Base-by-base conservation (phyloP, 1,284 basidiomycete genomes). In the Fereydounia khargensis region DNA sequence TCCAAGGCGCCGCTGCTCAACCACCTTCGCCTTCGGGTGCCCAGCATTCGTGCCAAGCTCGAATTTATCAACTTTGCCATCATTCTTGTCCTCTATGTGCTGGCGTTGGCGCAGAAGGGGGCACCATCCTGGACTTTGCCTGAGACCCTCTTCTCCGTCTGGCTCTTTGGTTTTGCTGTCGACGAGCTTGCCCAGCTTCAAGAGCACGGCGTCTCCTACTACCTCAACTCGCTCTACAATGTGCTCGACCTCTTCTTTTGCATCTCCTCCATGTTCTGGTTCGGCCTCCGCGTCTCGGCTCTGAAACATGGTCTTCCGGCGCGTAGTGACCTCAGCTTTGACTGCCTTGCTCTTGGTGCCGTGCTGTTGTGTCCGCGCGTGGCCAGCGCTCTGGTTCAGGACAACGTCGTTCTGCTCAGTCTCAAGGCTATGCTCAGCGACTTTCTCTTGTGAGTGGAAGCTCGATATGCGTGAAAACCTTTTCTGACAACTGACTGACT, bases 121-220 rank as follows among this genome's bases (percentile, higher is more conserved):
- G 48, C 59, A 33, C 25, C 58, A 8, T 47, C 39, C 11, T 68
- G 65, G 60, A 64, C 66, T 0, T 35, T 52, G 7, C 42, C 52
- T n/a, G 60, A 68, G 33, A 61, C 67, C 6, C 25, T 72, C 18
- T 69, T 64, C 39, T 38, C 47, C n/a, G 47, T 67, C 39, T 69
- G 67, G 62, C 40, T 53, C 1, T 21, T 50, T 77, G 81, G 91
- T 0, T 95, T 95, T 74, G 84, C 87, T 0, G 79, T 96, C 4
- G 91, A 96, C 74, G 94, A 92, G 73, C 79, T 91, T 11, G 91
- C 91, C 8, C 86, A 90, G 3, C 88, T 94, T 83, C 88, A 94
- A 72, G 91, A 95, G 74, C 91, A 91, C 70, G 91, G 91, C 1
- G 83, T 94, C 41, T 85, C 83, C 82, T 86, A 87, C 83, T 77